Conservation (phyloP, 768 basidiomycete species). For the Mycena venus region DNA sequence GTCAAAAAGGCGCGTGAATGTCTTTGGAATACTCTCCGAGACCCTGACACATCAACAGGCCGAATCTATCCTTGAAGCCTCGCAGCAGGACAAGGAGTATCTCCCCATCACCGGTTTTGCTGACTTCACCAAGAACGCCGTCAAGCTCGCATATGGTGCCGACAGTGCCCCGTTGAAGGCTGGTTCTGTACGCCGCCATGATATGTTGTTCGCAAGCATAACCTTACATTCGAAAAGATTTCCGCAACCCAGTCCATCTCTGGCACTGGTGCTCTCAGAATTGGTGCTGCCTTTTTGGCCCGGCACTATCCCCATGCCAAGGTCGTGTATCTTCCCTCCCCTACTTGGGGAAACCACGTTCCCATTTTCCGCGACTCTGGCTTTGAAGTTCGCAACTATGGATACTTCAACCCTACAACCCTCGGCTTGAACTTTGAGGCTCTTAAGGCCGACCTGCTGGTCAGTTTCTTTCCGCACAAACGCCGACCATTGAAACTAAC, state of each 20-base stretch:
- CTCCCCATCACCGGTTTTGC: constrained; percentile 94
- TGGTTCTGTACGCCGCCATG: constrained; percentile 70
- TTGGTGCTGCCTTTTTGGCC: constrained; percentile 93
- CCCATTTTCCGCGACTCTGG: constrained; percentile 95
- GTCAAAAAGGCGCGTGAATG: constrained; percentile 77
- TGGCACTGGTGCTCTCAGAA: constrained; percentile 96
- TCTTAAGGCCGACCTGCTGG: constrained; percentile 89
- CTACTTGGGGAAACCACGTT: constrained; percentile 98
- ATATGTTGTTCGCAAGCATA: constrained; percentile 12
- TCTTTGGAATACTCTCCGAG: not conserved
- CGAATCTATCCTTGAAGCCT: constrained; percentile 76
- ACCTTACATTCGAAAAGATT: constrained; percentile 61
- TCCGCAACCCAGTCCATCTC: constrained; percentile 95
- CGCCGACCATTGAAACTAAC: constrained; percentile 14
- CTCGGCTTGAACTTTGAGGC: constrained; percentile 94
- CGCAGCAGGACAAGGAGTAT: constrained; percentile 93
- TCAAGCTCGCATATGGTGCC: constrained; percentile 91
- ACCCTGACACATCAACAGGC: constrained; percentile 61
- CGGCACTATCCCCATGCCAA: constrained; percentile 90
- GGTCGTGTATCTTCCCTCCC: constrained; percentile 90
- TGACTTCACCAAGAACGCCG: constrained; percentile 88
- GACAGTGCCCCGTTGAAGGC: constrained; percentile 80
- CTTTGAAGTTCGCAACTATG: constrained; percentile 91
- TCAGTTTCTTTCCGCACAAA: constrained; percentile 46
- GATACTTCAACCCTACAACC: constrained; percentile 94